A percentile compares a stretch with the other conserved stretches of the same genome.
Conservation (phyloP, 2,329 filamentous ascomycete species). For the Microcyclospora pomicola region DNA sequence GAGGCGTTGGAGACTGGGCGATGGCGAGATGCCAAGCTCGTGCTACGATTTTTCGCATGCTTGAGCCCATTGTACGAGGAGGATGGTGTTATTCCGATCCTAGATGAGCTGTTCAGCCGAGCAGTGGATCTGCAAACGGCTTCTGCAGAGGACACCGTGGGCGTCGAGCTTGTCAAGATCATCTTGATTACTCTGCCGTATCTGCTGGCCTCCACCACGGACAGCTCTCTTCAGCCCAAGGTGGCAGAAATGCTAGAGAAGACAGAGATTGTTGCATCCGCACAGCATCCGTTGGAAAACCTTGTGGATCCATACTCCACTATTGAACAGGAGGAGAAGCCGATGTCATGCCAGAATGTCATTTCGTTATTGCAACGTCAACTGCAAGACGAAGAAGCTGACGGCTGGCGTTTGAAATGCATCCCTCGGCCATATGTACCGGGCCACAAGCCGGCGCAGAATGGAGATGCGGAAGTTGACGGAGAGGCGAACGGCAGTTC, state of each 20-base stretch:
- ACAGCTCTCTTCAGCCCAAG: conserved; percentile 55
- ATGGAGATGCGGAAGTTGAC: conserved; percentile 14
- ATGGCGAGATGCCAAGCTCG: conserved; percentile 84
- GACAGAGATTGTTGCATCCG: conserved; percentile 85
- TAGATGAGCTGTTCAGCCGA: conserved; percentile 80
- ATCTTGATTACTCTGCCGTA: conserved; percentile 93
- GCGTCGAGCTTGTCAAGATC: conserved; percentile 84
- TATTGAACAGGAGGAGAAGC: conserved; percentile 43
- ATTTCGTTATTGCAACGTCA: conserved; percentile 77
- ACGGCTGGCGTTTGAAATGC: conserved; percentile 59
- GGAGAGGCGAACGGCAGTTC: conserved; percentile 51
- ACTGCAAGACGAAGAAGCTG: conserved; percentile 60
- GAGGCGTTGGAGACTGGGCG: conserved; percentile 55
- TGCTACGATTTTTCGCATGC: conserved; percentile 79
- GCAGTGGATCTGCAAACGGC: conserved; percentile 90
- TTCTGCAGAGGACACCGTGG: conserved; percentile 68
- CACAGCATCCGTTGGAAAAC: conserved; percentile 70
- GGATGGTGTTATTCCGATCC: conserved; percentile 69
- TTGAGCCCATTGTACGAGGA: conserved; percentile 67
- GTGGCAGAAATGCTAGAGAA: conserved; percentile 74
- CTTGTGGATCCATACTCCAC: conserved; percentile 70
- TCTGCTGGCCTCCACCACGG: conserved; percentile 55
- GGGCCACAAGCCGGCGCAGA: conserved; percentile 9
- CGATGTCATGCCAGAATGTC: conserved; percentile 52
- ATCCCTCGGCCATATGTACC: conserved; percentile 43